Evolutionary conservation across 495 filamentous ascomycete species (phyloP).

Genomic region (Hypoxylon intermedium): DNA sequence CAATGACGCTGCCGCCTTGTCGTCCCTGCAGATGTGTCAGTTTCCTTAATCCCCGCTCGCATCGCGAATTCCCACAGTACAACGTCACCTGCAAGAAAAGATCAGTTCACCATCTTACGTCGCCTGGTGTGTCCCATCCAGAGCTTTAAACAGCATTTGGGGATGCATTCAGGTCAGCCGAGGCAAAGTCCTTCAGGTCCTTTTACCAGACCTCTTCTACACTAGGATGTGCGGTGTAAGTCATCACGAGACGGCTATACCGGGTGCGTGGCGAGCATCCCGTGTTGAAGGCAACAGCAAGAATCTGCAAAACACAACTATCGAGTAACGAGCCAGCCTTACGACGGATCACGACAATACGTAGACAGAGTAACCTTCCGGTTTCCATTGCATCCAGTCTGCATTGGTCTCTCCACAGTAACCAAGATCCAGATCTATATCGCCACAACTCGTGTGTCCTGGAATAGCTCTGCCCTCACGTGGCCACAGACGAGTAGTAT

Average conservation of each 20-base stretch:
- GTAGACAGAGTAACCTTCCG: neutral
- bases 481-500: slow-evolving; percentile 3
- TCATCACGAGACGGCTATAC: too few species aligned
- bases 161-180: slow-evolving; percentile 9
- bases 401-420: slow-evolving; percentile 8
- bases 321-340: slow-evolving; percentile 17
- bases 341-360: slow-evolving; percentile 4
- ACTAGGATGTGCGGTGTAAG: neutral
- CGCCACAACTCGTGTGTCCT: slow-evolving; percentile 6
- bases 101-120: slow-evolving; percentile 34
- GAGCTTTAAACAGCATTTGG: slow-evolving; percentile 2
- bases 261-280: neutral
- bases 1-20: slow-evolving; percentile 27
- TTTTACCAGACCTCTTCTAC: slow-evolving; percentile 12
- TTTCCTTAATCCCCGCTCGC: slow-evolving; percentile 28
- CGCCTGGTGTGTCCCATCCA: slow-evolving; percentile 5
- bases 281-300: slow-evolving; percentile 15
- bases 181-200: slow-evolving; percentile 3
- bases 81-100: slow-evolving; percentile 2
- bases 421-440: slow-evolving; percentile 5
- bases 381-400: neutral
- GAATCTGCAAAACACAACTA: slow-evolving; percentile 7
- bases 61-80: slow-evolving; percentile 32
- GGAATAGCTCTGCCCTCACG: slow-evolving; percentile 3
- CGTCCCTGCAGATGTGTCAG: slow-evolving; percentile 25